Base-by-base conservation (phyloP, 2,329 filamentous ascomycete species). In the Xylariaceae sp. region DNA sequence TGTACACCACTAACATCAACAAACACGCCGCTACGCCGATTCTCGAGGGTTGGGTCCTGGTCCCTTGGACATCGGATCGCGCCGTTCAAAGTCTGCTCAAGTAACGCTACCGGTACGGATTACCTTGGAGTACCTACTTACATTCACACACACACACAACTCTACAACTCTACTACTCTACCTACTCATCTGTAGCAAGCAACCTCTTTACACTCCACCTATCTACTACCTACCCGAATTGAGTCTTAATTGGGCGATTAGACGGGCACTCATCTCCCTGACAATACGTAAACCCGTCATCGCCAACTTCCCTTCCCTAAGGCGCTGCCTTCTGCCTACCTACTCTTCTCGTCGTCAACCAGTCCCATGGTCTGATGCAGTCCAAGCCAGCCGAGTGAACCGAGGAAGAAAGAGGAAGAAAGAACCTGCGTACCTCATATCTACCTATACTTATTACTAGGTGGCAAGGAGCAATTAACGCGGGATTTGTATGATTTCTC, bases 1-100 rank as follows among this genome's bases (percentile, higher is more conserved):
- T 31, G 43, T 37, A 48, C 48, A 56, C 57, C 12, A 52, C 51
- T 59, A 59, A 59, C 57, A 54, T n/a, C 34, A 9, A 5, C 4
- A 19, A 47, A 58, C 56, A 32, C 8, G 26, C 11, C 27, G 43
- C 52, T 48, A 56, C 43, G 30, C 6, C 30, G 4, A 11, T 41
- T 42, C 41, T 26, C 9, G 54, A 52, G 57, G 32, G 39, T 35
- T 27, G 3, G 3, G 27, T 19, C 19, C 19, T 19, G 1, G 19
- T 19, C 19, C 19, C 19, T 19, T 19, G 19, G 19, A 19, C 19
- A 19, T 19, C 19, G 19, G 19, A 19, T 19, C 19, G 19, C 19
- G 19, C 19, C 19, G 19, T 19, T 19, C 19, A 19, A 19, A 19
- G 19, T 19, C 19, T 19, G 19, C 19, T 19, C 19, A 19, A 19